Percentiles rank a stretch among this genome's conserved stretches.
Evolutionary conservation across 495 filamentous ascomycete genomes (phyloP).

Genomic region (Extremus antarcticus): DNA sequence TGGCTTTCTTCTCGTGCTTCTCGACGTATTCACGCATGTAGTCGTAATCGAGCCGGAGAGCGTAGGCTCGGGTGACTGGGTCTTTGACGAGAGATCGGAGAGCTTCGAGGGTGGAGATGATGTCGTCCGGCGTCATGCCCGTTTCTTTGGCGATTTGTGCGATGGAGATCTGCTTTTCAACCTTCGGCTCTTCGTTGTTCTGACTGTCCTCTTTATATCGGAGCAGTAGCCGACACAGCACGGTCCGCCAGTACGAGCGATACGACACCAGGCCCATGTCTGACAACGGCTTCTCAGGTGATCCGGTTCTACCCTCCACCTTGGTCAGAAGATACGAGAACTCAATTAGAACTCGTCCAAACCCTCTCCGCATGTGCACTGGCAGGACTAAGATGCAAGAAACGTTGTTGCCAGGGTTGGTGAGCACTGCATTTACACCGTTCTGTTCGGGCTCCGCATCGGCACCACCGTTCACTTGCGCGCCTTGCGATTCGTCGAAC

Average conservation of each 20-base stretch:
- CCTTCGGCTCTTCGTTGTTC: slow-evolving; percentile 26
- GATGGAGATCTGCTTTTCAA: slow-evolving; percentile 54
- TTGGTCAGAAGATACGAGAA: slow-evolving; percentile 94
- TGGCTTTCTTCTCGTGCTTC: slow-evolving; percentile 76
- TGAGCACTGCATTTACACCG: slow-evolving; percentile 4
- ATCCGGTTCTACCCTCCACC: slow-evolving; percentile 87
- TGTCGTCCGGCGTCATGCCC: slow-evolving; percentile 92
- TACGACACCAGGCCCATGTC: slow-evolving; percentile 97
- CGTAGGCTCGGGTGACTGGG: slow-evolving; percentile 77
- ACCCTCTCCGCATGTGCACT: slow-evolving; percentile 93
- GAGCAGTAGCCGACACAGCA: slow-evolving; percentile 70
- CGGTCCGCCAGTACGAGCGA: slow-evolving; percentile 87
- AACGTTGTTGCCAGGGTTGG: slow-evolving; percentile 60
- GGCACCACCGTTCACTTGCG: slow-evolving; percentile 35
- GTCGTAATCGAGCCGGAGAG: slow-evolving; percentile 68
- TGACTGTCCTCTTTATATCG: slow-evolving; percentile 12
- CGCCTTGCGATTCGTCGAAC: slow-evolving; percentile 44
- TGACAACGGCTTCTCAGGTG: slow-evolving; percentile 92
- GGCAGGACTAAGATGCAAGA: slow-evolving; percentile 93
- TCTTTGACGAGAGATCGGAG: slow-evolving; percentile 81
- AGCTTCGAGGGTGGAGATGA: slow-evolving; percentile 83
- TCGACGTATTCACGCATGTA: slow-evolving; percentile 77
- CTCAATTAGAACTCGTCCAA: slow-evolving; percentile 91
- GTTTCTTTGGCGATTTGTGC: slow-evolving; percentile 78
- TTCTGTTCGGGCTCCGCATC: slow-evolving; percentile 1